These are phyloP conservation scores for Alternaria arborescens DNA, from an alignment of 2,329 filamentous ascomycete species.

Conservation along the genomic window DNA sequence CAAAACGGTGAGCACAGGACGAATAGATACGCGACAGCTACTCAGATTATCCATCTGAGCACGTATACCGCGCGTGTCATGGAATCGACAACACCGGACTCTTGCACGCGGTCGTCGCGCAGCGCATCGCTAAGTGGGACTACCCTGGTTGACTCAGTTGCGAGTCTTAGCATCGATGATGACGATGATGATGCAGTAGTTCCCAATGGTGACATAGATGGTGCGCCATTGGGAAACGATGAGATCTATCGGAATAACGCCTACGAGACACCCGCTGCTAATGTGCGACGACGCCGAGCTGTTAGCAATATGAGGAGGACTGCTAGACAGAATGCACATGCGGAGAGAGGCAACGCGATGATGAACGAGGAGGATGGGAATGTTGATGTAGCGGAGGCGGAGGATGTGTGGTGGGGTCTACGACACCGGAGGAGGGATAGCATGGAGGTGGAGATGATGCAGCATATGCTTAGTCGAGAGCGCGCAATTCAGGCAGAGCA, in stretches of 20 bases:
- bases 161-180: neutral
- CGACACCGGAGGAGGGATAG: neutral
- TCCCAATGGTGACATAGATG: too few species aligned
- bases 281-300: neutral
- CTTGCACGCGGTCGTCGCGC: neutral
- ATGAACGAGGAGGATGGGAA: neutral
- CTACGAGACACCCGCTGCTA: neutral
- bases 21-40: neutral
- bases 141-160: neutral
- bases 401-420: neutral
- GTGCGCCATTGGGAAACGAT: too few species aligned
- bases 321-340: too few species aligned
- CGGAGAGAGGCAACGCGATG: neutral
- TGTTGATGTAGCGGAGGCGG: neutral
- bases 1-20: neutral
- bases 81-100: neutral
- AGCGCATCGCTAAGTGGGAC: neutral
- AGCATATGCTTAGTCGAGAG: neutral
- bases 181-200: neutral
- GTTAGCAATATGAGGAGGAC: neutral
- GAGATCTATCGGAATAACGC: neutral
- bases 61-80: neutral
- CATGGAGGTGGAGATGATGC: constrained; percentile 1
- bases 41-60: neutral
- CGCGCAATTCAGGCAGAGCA: neutral